These are phyloP conservation scores for Rhodomyrtus tomentosa DNA, from an alignment of 345 rosid species.

Conservation along the genomic window DNA sequence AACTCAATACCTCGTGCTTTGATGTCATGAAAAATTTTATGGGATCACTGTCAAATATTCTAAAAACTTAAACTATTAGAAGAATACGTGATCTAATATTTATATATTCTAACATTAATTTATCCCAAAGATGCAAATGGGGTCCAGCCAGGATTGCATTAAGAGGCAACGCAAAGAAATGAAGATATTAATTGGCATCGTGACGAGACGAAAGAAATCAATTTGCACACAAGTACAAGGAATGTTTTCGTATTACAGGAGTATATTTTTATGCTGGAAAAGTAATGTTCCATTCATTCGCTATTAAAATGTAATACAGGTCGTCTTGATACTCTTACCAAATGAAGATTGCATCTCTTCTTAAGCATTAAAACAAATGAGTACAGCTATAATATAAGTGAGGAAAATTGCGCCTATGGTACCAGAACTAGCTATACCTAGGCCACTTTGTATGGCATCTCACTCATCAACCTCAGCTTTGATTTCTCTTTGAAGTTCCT, in stretches of 20 bases:
- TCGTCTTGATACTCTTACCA: not conserved
- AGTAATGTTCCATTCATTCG: not conserved
- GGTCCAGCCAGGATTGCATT: not conserved
- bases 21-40: no score
- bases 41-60: no score
- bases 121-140: not conserved
- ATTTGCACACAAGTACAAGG: not conserved
- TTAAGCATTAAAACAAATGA: not conserved
- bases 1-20: no score
- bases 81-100: no score
- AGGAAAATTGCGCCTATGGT: not conserved
- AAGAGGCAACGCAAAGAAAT: not conserved
- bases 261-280: not conserved
- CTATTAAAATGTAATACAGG: not conserved
- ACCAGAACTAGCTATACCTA: not conserved
- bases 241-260: not conserved
- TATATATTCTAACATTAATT: no score
- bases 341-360: not conserved
- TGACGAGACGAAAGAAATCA: not conserved
- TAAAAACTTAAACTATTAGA: no score
- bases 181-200: not conserved
- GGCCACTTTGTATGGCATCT: not conserved
- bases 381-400: not conserved
- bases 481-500: constrained; percentile 69
- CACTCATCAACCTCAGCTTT: constrained; percentile 57